Conservation (phyloP, 2,329 filamentous ascomycete genomes). For the Elsinoe necatrix region DNA sequence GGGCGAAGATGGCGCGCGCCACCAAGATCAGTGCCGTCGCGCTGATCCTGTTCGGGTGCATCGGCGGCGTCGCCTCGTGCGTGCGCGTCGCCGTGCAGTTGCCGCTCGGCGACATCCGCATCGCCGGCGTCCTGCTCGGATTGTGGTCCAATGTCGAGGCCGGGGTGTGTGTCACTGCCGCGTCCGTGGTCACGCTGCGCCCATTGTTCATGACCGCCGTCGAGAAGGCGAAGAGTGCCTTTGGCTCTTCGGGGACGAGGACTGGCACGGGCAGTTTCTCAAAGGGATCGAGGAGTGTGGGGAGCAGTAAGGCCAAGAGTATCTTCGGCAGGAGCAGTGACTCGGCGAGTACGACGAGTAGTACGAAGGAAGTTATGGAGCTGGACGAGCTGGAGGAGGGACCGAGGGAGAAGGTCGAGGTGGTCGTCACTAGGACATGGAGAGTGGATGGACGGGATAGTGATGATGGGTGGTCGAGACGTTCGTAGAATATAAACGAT, state of each 20-base stretch:
- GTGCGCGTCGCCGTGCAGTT: constrained; percentile 16
- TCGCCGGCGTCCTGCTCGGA: constrained; percentile 13
- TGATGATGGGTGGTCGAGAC: background rate
- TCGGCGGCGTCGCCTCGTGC: constrained; percentile 5
- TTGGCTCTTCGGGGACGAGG: background rate
- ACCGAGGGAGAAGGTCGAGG: constrained; percentile 8
- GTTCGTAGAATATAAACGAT: background rate
- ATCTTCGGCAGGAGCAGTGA: background rate
- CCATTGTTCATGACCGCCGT: constrained; percentile 21
- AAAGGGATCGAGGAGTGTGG: background rate
- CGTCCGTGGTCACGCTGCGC: constrained; percentile 20
- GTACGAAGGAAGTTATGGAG: constrained; percentile 14
- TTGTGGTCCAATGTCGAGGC: constrained; percentile 18
- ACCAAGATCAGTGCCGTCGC: constrained; percentile 28
- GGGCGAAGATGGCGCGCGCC: constrained; percentile 36
- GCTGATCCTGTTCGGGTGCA: constrained; percentile 28
- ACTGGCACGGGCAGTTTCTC: background rate
- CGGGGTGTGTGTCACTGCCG: constrained; percentile 19
- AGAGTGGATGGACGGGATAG: background rate
- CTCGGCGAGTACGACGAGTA: constrained; percentile 6
- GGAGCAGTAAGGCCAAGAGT: background rate
- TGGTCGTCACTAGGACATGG: constrained; percentile 7
- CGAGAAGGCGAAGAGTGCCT: constrained; percentile 12
- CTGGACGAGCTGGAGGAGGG: constrained; percentile 10
- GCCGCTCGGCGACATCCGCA: constrained; percentile 34